Evolutionary conservation across 1,139 yeast species (phyloP).

Genomic region (Suzukiozyma palmioleophila): DNA sequence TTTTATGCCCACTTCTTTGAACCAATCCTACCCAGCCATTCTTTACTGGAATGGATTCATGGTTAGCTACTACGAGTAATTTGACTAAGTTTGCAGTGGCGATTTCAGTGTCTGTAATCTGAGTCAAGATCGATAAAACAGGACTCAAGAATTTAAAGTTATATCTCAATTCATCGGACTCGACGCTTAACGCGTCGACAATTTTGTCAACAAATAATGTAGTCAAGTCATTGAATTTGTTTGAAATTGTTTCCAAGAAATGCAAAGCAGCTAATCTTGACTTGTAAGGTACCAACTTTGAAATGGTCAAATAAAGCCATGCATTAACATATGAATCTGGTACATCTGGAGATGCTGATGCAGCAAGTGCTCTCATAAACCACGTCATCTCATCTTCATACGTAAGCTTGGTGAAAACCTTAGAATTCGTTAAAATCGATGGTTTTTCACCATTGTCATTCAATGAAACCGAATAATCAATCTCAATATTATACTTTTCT

Average conservation of each 20-base stretch:
- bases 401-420: conserved; percentile 46
- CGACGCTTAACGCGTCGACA: conserved; percentile 6
- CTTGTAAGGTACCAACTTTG: conserved; percentile 30
- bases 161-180: conserved; percentile 14
- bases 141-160: conserved; percentile 30
- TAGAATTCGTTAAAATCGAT: conserved; percentile 40
- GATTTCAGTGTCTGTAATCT: conserved; percentile 17
- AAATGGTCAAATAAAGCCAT: conserved; percentile 41
- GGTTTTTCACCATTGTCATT: conserved; percentile 33
- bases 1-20: conserved; percentile 40
- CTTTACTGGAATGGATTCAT: conserved; percentile 35
- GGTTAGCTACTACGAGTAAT: conserved; percentile 57
- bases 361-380: conserved; percentile 44
- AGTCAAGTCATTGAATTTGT: conserved; percentile 17
- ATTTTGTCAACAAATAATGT: conserved; percentile 15
- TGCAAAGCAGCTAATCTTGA: conserved; percentile 28
- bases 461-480: conserved; percentile 17
- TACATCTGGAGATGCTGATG: conserved; percentile 5
- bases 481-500: conserved; percentile 7
- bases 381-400: conserved; percentile 45
- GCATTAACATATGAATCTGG: conserved; percentile 24
- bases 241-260: conserved; percentile 20
- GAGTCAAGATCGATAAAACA: conserved; percentile 44
- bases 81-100: conserved; percentile 23
- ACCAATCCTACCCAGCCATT: conserved; percentile 81